Conservation (phyloP, 495 filamentous ascomycete genomes). For the Aeminium ludgeri region DNA sequence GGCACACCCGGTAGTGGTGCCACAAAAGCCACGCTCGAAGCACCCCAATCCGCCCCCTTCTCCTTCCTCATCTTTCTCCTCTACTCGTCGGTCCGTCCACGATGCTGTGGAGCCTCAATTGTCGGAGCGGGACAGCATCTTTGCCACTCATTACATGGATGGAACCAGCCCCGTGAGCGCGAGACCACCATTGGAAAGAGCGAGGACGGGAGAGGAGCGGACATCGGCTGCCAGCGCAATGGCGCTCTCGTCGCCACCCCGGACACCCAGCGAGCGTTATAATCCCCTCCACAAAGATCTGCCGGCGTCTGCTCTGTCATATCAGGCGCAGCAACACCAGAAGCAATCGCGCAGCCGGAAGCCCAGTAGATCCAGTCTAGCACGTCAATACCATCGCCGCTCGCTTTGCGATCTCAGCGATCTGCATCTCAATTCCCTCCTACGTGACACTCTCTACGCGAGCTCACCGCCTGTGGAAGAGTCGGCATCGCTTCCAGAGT, state of each 20-base stretch:
- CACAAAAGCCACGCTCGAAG: not conserved
- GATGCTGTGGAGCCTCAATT: slow-evolving; percentile 30
- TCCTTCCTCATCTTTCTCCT: not conserved
- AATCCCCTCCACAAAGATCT: not conserved
- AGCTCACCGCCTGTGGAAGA: not conserved
- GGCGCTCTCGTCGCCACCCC: slow-evolving; percentile 1
- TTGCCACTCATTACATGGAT: slow-evolving; percentile 41
- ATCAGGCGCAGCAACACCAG: not conserved
- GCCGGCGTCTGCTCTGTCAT: not conserved
- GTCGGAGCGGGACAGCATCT: slow-evolving; percentile 47
- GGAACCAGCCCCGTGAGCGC: slow-evolving; percentile 36
- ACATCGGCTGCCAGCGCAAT: slow-evolving; percentile 5
- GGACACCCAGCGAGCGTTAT: not conserved
- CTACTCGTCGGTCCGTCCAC: not conserved
- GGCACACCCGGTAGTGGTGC: too few relatives aligned
- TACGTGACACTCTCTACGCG: not conserved
- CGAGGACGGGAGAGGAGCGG: slow-evolving; percentile 6
- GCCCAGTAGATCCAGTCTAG: slow-evolving; percentile 8
- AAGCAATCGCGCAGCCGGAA: not conserved
- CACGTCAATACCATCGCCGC: slow-evolving; percentile 10
- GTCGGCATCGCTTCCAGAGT: not conserved
- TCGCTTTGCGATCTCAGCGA: slow-evolving; percentile 13
- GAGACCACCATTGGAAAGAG: slow-evolving; percentile 13
- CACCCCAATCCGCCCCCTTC: not conserved
- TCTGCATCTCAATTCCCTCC: not conserved